Percentiles rank a stretch among this genome's conserved stretches.
Evolutionary conservation across 2,329 filamentous ascomycete genomes (phyloP).

Genomic region (Talaromyces sp.): DNA sequence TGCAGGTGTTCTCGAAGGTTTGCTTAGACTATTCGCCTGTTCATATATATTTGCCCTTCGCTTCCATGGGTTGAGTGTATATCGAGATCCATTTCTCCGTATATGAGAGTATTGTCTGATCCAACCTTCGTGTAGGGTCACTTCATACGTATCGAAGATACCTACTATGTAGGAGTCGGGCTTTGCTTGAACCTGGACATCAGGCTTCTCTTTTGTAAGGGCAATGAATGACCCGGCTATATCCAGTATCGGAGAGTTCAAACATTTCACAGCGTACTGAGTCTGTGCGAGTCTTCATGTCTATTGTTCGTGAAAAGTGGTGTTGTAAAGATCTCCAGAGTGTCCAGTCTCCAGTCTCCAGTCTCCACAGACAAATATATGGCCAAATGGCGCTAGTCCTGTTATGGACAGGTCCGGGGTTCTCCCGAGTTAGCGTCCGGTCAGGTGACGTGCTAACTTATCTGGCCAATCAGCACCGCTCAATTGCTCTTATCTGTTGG

Average conservation of each 20-base stretch:
- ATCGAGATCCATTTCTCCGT: background rate
- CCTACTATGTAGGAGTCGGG: background rate
- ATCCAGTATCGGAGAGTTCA: background rate
- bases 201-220: background rate
- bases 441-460: background rate
- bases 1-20: background rate
- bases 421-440: background rate
- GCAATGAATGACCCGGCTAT: background rate
- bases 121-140: background rate
- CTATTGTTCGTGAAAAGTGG: background rate
- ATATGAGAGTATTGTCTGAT: background rate
- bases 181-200: background rate
- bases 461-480: background rate
- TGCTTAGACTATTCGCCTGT: background rate
- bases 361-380: background rate
- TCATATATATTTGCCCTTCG: background rate
- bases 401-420: constrained; percentile 2
- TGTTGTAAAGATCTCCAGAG: background rate
- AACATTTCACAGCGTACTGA: background rate
- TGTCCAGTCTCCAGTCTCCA: background rate
- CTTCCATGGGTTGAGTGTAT: background rate
- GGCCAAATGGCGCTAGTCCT: background rate
- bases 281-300: background rate
- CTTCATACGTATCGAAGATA: background rate
- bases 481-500: constrained; percentile 2